Conservation (phyloP, 768 basidiomycete genomes). For the Suillus luteus region DNA sequence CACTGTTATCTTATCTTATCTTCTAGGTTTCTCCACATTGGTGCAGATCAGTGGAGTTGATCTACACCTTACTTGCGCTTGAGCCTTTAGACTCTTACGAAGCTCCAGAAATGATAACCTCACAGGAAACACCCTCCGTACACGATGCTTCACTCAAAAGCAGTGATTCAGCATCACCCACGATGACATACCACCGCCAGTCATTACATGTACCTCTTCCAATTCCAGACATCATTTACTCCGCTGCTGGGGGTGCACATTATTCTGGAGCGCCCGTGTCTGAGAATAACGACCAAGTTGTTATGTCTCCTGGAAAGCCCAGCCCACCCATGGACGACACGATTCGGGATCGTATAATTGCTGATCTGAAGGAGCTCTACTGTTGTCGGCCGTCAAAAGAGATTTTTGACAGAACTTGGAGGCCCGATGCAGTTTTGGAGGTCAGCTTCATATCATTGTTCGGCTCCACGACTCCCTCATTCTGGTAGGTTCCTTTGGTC, state of each 20-base stretch:
- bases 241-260: constrained; percentile 62
- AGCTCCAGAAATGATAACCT: constrained; percentile 6
- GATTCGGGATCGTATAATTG: constrained; percentile 50
- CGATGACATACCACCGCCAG: constrained; percentile 48
- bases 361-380: constrained; percentile 61
- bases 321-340: constrained; percentile 30
- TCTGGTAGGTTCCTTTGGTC: constrained; percentile 48
- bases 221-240: constrained; percentile 53
- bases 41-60: not conserved
- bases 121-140: not conserved
- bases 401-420: constrained; percentile 56
- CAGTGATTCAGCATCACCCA: constrained; percentile 30
- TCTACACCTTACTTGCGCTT: not conserved
- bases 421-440: constrained; percentile 57
- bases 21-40: not conserved
- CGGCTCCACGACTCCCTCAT: not conserved
- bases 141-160: not conserved
- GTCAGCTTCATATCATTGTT: constrained; percentile 20
- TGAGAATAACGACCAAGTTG: constrained; percentile 12
- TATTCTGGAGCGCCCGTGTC: constrained; percentile 53
- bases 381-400: constrained; percentile 53
- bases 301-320: constrained; percentile 5
- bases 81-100: too few species aligned
- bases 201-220: constrained; percentile 46
- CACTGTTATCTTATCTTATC: constrained; percentile 1